These are phyloP conservation scores for Eleusine indica DNA, from an alignment of 176 grass and related monocot species.

Conservation along the genomic window DNA sequence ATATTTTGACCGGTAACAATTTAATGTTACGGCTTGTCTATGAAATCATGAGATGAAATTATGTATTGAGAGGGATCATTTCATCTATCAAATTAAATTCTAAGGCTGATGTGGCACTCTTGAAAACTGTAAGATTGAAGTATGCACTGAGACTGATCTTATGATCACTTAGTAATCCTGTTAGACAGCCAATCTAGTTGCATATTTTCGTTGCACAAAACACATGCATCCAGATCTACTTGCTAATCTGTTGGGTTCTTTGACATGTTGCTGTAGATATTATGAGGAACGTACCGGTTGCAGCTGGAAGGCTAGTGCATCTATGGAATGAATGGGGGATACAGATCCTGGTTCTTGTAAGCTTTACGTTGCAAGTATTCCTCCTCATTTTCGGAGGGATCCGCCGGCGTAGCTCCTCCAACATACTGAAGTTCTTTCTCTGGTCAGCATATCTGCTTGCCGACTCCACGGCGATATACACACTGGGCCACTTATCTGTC, in stretches of 20 bases:
- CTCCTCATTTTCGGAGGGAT: slow-evolving; percentile 27
- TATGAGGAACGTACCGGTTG: background rate
- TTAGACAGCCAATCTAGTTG: background rate
- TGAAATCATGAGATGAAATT: too few relatives aligned
- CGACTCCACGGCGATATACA: slow-evolving; percentile 51
- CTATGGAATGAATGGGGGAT: slow-evolving; percentile 33
- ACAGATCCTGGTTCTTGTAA: slow-evolving; percentile 40
- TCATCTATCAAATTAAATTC: too few relatives aligned
- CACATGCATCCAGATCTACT: background rate
- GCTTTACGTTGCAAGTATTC: slow-evolving; percentile 25
- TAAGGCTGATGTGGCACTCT: too few relatives aligned
- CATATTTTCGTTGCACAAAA: background rate
- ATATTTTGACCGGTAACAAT: too few relatives aligned
- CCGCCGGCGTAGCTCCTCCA: slow-evolving; percentile 22
- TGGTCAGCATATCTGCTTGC: slow-evolving; percentile 53
- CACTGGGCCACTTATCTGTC: slow-evolving; percentile 46
- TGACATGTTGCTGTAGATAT: slow-evolving; percentile 22
- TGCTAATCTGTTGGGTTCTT: background rate
- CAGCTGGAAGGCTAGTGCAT: background rate
- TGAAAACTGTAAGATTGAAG: too few relatives aligned
- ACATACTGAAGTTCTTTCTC: slow-evolving; percentile 27
- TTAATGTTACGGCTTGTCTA: too few relatives aligned
- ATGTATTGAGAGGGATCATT: too few relatives aligned
- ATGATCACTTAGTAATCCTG: background rate
- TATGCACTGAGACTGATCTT: too few relatives aligned